These are phyloP conservation scores for Tylopilus intermedius DNA, from an alignment of 768 basidiomycete species.

Conservation along the genomic window DNA sequence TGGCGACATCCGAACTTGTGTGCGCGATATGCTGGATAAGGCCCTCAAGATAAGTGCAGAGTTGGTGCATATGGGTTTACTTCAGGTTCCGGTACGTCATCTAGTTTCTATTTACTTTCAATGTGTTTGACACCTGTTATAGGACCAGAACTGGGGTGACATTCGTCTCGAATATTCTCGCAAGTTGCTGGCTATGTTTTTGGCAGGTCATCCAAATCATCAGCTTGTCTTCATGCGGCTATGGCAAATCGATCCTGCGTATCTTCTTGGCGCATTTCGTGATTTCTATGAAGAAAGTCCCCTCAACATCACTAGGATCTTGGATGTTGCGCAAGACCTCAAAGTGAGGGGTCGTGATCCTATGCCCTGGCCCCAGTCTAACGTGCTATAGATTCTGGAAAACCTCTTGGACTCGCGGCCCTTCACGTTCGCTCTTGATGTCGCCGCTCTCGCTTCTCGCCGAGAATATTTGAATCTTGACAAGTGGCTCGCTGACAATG, in stretches of 20 bases:
- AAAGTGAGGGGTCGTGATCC: slow-evolving; percentile 50
- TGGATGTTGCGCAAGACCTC: slow-evolving; percentile 93
- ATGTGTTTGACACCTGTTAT: not conserved
- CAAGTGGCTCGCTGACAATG: slow-evolving; percentile 92
- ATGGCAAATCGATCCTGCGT: slow-evolving; percentile 84
- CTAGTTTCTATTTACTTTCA: not conserved
- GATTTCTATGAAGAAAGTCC: slow-evolving; percentile 91
- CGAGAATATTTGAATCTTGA: slow-evolving; percentile 93
- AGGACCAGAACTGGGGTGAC: slow-evolving; percentile 84
- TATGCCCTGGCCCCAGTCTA: not conserved
- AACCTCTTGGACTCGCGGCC: slow-evolving; percentile 86
- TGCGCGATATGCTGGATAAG: slow-evolving; percentile 89
- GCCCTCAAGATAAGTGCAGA: slow-evolving; percentile 93
- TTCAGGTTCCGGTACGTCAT: slow-evolving; percentile 79
- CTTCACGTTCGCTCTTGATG: slow-evolving; percentile 86
- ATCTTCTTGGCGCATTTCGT: slow-evolving; percentile 82
- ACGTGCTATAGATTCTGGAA: slow-evolving; percentile 68
- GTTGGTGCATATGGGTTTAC: slow-evolving; percentile 86
- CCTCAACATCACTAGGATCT: slow-evolving; percentile 87
- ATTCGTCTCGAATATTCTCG: slow-evolving; percentile 84
- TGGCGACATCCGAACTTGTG: slow-evolving; percentile 65
- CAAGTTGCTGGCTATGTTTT: slow-evolving; percentile 82
- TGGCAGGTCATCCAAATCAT: slow-evolving; percentile 89
- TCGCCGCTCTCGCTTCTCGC: slow-evolving; percentile 89
- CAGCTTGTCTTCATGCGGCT: slow-evolving; percentile 96